A percentile compares a stretch with the other conserved stretches of the same genome.
Evolutionary conservation across 768 basidiomycete species (phyloP).

Genomic region (Suillus americanus): DNA sequence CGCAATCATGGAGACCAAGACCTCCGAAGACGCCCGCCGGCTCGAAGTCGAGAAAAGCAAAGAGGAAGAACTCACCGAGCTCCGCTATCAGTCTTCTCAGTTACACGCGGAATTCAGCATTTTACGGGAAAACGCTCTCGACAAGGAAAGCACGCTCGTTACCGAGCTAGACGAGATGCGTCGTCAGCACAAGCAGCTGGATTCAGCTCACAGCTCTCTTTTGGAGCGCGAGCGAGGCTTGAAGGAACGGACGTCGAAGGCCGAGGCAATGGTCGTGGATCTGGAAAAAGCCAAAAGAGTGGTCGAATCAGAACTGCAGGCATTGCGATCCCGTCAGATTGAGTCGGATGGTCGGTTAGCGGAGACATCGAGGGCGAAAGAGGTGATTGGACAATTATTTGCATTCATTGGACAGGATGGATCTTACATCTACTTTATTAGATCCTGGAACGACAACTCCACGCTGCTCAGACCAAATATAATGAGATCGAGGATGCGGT

Average conservation of each 20-base stretch:
- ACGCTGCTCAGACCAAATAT: slow-evolving; percentile 68
- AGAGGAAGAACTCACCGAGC: slow-evolving; percentile 75
- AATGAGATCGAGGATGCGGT: slow-evolving; percentile 88
- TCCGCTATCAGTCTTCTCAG: slow-evolving; percentile 62
- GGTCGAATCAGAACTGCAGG: slow-evolving; percentile 71
- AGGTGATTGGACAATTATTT: slow-evolving; percentile 47
- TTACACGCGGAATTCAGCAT: slow-evolving; percentile 70
- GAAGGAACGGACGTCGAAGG: slow-evolving; percentile 49
- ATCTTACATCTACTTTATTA: slow-evolving; percentile 27
- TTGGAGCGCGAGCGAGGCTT: slow-evolving; percentile 55
- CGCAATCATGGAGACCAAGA: slow-evolving; percentile 78
- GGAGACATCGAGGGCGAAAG: slow-evolving; percentile 64
- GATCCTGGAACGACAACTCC: slow-evolving; percentile 79
- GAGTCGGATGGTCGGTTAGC: slow-evolving; percentile 65
- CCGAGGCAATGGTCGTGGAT: slow-evolving; percentile 49
- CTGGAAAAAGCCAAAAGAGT: slow-evolving; percentile 68
- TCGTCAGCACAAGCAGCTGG: slow-evolving; percentile 59
- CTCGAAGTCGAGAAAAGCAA: slow-evolving; percentile 85
- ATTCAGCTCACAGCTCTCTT: slow-evolving; percentile 64
- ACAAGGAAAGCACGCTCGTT: slow-evolving; percentile 71
- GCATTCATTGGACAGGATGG: not conserved
- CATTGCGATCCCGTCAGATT: slow-evolving; percentile 65
- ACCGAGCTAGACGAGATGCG: slow-evolving; percentile 67
- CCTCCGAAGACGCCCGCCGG: slow-evolving; percentile 81
- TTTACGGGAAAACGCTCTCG: slow-evolving; percentile 58